Conservation (phyloP, 2,329 filamentous ascomycete species). For the Cladophialophora bantiana region DNA sequence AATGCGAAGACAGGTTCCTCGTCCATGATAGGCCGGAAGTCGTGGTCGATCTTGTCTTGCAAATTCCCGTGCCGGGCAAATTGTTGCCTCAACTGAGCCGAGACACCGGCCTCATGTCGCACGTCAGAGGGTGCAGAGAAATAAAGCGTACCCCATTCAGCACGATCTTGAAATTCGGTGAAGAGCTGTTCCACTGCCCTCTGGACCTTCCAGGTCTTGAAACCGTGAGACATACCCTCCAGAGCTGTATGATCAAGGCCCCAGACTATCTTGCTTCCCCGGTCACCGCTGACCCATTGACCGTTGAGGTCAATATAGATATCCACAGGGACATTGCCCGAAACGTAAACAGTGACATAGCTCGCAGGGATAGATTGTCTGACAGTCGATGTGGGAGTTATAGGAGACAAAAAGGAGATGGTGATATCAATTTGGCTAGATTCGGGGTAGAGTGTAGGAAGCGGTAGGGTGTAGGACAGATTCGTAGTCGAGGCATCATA, state of each 20-base stretch:
- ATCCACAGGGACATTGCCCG: constrained; percentile 69
- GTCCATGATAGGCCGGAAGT: constrained; percentile 74
- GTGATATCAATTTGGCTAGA: constrained; percentile 55
- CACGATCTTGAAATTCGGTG: constrained; percentile 74
- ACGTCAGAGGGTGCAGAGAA: constrained; percentile 75
- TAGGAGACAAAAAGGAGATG: constrained; percentile 74
- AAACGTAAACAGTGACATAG: constrained; percentile 75
- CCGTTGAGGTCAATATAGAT: constrained; percentile 74
- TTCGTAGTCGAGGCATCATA: constrained; percentile 76
- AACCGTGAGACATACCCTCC: constrained; percentile 47
- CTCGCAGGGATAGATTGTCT: constrained; percentile 82
- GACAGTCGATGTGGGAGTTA: constrained; percentile 80
- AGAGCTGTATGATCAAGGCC: constrained; percentile 59
- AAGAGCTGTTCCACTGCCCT: constrained; percentile 67
- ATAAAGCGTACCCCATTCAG: constrained; percentile 83
- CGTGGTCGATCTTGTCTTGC: constrained; percentile 69
- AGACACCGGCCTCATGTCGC: constrained; percentile 74
- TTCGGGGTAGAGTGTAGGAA: constrained; percentile 49
- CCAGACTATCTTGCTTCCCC: constrained; percentile 75
- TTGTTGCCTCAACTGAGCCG: constrained; percentile 67
- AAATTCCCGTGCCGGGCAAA: constrained; percentile 74
- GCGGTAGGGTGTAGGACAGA: constrained; percentile 67
- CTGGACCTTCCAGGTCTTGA: constrained; percentile 54
- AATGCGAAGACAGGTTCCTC: constrained; percentile 85
- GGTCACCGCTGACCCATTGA: constrained; percentile 82